Conservation (phyloP, 768 basidiomycete species). For the Coprinellus aureogranulatus region DNA sequence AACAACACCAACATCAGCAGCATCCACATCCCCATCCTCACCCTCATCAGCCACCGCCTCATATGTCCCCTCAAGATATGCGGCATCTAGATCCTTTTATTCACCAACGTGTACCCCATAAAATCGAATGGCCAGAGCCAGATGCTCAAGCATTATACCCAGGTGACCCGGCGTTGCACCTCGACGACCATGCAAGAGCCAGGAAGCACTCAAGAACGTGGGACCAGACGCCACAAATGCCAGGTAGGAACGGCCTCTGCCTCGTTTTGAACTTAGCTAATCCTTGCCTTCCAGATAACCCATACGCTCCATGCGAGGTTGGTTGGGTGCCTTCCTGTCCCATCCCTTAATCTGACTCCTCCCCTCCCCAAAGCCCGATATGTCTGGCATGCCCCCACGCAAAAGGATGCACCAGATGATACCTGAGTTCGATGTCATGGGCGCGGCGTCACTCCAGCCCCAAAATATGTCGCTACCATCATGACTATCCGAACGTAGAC, state of each 20-base stretch:
- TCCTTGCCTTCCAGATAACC: conserved; percentile 28
- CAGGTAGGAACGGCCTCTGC: conserved; percentile 29
- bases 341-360: conserved; percentile 15
- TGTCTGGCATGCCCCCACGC: conserved; percentile 54
- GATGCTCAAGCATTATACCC: conserved; percentile 43
- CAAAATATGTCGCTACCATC: conserved; percentile 52
- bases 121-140: conserved; percentile 48
- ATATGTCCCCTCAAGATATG: not conserved
- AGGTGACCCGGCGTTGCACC: conserved; percentile 39
- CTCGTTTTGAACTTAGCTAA: conserved; percentile 5
- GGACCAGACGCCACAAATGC: conserved; percentile 51
- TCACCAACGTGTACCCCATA: conserved; percentile 39
- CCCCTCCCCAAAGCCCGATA: conserved; percentile 35
- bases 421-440: conserved; percentile 54
- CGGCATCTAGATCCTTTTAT: conserved; percentile 31
- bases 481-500: conserved; percentile 1
- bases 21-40: too few species aligned
- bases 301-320: conserved; percentile 48
- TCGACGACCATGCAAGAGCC: conserved; percentile 44
- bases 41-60: not conserved
- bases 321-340: conserved; percentile 19
- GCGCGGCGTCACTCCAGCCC: conserved; percentile 50
- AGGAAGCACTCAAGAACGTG: conserved; percentile 65
- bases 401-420: conserved; percentile 70
- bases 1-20: not conserved